Base-by-base conservation (phyloP, 1,284 basidiomycete genomes). In the Apiotrichum veenhuisii region DNA sequence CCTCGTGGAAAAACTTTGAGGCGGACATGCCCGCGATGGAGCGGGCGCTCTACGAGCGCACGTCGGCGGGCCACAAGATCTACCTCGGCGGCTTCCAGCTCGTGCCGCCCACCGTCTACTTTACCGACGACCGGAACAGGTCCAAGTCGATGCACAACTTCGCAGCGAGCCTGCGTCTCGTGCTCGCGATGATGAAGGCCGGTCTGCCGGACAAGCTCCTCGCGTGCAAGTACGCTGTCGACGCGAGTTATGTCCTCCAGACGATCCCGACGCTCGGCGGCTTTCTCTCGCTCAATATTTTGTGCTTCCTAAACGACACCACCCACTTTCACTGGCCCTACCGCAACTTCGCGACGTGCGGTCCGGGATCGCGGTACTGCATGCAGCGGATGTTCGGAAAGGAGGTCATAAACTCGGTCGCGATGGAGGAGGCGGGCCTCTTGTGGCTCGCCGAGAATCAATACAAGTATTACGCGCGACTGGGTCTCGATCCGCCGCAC, bases 51-150 rank as follows among this genome's bases (percentile, higher is more conserved):
- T 49, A 64, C 41, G 20, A 60, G 2, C 43, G 47, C n/a, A 66
- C 63, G 20, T 25, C 63, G 17, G 55, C 61, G 26, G 46, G 54
- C 18, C 42, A 64, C 46, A 57, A 40, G 17, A 62, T 71, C 40
- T 71, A 69, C 54, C 53, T 48, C 15, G 59, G 57, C 17, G 64
- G 58, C 15, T 71, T 71, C 54, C 69, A 71, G 55, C 27, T 66
- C n/a, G 69, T 71, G 7, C 69, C 69, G 15, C 69, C 69, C 1
- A 69, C 64, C 0, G 40, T 64, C n/a, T 66, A 69, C 54, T 71
- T 68, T 44, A 46, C 44, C 23, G 18, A 57, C 27, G 27, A 59
- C 44, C 45, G 59, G 8, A 61, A 61, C 50, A 14, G 34, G 7
- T 23, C 27, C 20, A 56, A 52, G 49, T 40, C 38, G 4, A 52